A percentile compares a stretch with the other conserved stretches of the same genome.
These are phyloP conservation scores for Fusarium camptoceras DNA, from an alignment of 2,329 filamentous ascomycete species.

Conservation along the genomic window DNA sequence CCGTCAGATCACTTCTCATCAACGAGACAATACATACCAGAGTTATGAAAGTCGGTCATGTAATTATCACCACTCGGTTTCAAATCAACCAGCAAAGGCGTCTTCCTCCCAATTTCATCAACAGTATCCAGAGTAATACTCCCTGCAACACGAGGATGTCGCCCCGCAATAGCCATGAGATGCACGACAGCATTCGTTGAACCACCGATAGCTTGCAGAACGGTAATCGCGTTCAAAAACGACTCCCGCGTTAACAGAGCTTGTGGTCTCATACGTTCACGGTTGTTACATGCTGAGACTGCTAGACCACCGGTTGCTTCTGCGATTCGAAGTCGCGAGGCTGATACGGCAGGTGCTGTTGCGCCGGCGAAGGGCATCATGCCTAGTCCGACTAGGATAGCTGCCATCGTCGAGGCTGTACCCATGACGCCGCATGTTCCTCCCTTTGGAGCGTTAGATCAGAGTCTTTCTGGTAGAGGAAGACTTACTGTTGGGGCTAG, in stretches of 20 bases:
- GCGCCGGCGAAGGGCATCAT: conserved; percentile 82
- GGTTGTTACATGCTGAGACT: conserved; percentile 73
- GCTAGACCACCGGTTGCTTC: conserved; percentile 76
- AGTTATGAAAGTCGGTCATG: conserved; percentile 89
- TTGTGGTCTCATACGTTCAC: conserved; percentile 75
- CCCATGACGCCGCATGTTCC: conserved; percentile 94
- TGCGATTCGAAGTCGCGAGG: conserved; percentile 83
- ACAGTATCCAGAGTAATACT: conserved; percentile 80
- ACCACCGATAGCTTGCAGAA: conserved; percentile 86
- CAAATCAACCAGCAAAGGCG: conserved; percentile 84
- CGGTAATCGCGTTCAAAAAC: conserved; percentile 87
- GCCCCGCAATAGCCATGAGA: conserved; percentile 84
- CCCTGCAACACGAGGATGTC: conserved; percentile 72
- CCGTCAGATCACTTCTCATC: background rate
- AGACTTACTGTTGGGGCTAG: conserved; percentile 73
- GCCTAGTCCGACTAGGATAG: conserved; percentile 84
- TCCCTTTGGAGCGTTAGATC: conserved; percentile 52
- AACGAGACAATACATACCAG: background rate
- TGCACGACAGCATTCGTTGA: conserved; percentile 89
- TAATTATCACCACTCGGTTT: conserved; percentile 89
- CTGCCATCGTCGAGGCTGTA: conserved; percentile 91
- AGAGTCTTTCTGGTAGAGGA: accelerated
- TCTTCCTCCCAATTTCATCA: conserved; percentile 80
- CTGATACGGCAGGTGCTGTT: conserved; percentile 81
- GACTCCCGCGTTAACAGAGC: conserved; percentile 78